phyloP scores from a whole-genome alignment of 805 yeast species.

The Lipomyces oligophaga region DNA sequence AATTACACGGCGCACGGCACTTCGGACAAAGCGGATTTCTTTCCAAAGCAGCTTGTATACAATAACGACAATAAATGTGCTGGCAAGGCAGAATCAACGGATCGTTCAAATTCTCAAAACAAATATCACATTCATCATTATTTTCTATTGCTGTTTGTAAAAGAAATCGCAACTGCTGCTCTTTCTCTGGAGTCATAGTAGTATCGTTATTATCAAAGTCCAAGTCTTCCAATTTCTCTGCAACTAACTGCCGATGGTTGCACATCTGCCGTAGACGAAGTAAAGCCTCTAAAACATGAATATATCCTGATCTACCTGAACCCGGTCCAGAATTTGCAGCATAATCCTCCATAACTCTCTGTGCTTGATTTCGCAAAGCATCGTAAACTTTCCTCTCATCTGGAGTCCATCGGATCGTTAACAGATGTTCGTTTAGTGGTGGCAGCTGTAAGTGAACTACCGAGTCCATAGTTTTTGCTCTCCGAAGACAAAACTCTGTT shows the following conservation, averaged over 20 bases:
- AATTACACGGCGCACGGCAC: constrained; percentile 9
- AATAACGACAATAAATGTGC: constrained; percentile 19
- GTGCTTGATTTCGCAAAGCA: constrained; percentile 21
- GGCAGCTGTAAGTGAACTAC: constrained; percentile 20
- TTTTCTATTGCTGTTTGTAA: constrained; percentile 18
- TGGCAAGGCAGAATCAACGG: constrained; percentile 24
- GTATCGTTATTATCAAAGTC: constrained; percentile 5
- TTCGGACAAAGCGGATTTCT: constrained; percentile 12
- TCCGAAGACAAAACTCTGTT: constrained; percentile 16
- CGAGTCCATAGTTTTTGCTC: constrained; percentile 17
- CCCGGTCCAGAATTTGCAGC: neutral
- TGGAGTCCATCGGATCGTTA: constrained; percentile 19
- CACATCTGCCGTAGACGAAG: constrained; percentile 84
- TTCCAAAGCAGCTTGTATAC: constrained; percentile 15
- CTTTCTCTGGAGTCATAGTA: constrained; percentile 12
- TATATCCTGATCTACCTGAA: constrained; percentile 36
- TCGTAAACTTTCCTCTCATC: constrained; percentile 19
- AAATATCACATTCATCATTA: constrained; percentile 23
- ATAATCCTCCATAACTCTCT: constrained; percentile 2
- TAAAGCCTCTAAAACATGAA: constrained; percentile 64
- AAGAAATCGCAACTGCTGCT: constrained; percentile 16
- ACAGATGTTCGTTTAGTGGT: constrained; percentile 15
- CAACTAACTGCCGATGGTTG: constrained; percentile 46
- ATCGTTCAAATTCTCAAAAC: constrained; percentile 16
- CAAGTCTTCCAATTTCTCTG: constrained; percentile 4